Base-by-base conservation (phyloP, 163 green algal genomes). In the Scenedesmus sp. region DNA sequence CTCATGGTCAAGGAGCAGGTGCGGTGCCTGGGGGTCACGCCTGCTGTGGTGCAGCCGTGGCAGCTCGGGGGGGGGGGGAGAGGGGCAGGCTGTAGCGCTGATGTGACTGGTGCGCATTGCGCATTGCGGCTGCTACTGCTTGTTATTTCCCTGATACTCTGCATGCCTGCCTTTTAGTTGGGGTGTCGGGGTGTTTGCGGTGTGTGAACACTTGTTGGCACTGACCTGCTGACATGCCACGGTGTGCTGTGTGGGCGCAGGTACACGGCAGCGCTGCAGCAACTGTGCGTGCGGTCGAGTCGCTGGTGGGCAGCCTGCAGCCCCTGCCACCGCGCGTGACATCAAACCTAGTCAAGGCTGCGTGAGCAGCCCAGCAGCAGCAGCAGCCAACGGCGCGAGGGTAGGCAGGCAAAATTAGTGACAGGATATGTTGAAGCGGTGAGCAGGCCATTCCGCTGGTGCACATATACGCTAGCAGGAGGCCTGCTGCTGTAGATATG, bases 1-100 rank as follows among this genome's bases (percentile, higher is more conserved):
- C 97, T 98, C 83, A 95, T 97, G 86, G 93, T 96, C 85, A 98
- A 98, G 93, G 97, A 98, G 93, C 92, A 94, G 90, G 95, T 93
- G 90, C n/a, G 82, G 80, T 0, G 6, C n/a, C 97, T 83, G 88
- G 44, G n/a, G n/a, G n/a, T n/a, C n/a, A n/a, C n/a, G n/a, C n/a
- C n/a, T n/a, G n/a, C n/a, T n/a, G n/a, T n/a, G n/a, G n/a, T n/a
- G n/a, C n/a, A n/a, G n/a, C n/a, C n/a, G n/a, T n/a, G n/a, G n/a
- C n/a, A n/a, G n/a, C n/a, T n/a, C 0, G 0, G 76, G 3, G 30
- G 0, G 2, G 26, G 13, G 33, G 1, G 18, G 6, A 1, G 83
- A 16, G 33, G 26, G 42, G 56, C 42, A 13, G 3, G 35, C 51
- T 53, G 70, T 24, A 16, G 35, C 0, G 26, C 59, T 26, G 37